phyloP scores from a whole-genome alignment of 306 rosid species.

The Calophaca sinica region DNA sequence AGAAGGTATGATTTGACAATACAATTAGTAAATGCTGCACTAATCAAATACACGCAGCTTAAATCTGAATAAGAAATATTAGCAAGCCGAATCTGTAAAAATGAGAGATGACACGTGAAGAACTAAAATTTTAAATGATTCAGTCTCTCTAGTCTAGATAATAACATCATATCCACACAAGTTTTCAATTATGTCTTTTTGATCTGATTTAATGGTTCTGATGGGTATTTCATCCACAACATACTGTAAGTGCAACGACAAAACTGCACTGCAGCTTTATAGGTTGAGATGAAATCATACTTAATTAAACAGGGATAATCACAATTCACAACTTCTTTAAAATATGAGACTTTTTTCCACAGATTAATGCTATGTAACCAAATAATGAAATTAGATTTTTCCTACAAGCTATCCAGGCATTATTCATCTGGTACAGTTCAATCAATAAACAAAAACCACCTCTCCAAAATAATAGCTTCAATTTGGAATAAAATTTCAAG shows the following conservation, averaged over 20 bases:
- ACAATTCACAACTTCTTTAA: not conserved
- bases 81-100: not conserved
- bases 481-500: not conserved
- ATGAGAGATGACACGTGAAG: not conserved
- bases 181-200: not conserved
- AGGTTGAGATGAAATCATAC: not conserved
- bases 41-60: no score
- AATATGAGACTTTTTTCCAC: not conserved
- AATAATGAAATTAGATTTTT: slow-evolving; percentile 1
- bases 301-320: not conserved
- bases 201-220: not conserved
- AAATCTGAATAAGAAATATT: no score
- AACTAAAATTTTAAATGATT: slow-evolving; percentile 10
- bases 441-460: slow-evolving; percentile 4
- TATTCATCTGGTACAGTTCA: slow-evolving; percentile 6
- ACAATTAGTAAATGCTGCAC: no score
- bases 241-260: not conserved
- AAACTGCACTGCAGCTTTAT: no score
- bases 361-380: not conserved
- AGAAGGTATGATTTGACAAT: no score
- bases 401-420: not conserved
- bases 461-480: not conserved
- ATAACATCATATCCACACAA: not conserved
- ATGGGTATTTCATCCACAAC: slow-evolving; percentile 7
- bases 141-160: slow-evolving; percentile 1